Evolutionary conservation across 2,329 filamentous ascomycete species (phyloP), one percentile per base, ranked within the genome.

Genomic region (Pseudogymnoascus sp.): DNA sequence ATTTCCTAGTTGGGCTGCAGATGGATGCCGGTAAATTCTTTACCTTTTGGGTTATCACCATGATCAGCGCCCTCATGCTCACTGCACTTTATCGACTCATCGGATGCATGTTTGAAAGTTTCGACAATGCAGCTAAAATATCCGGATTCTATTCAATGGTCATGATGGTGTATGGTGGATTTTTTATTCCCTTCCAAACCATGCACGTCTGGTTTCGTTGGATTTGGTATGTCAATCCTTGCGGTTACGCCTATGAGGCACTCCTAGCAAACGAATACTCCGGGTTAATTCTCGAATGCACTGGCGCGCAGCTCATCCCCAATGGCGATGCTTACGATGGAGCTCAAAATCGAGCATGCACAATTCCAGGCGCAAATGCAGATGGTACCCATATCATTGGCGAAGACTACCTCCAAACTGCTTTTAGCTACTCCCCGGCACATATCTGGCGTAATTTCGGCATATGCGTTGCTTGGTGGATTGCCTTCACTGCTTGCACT

Each of bases 191-290:
- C 3, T 83, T 84, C 29, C 78, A 78, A 21, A 75, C 82, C 63
- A 87, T 87, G 84, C 81, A 84, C 44, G 79, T 80, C 0, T 87
- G 83, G 83, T 80, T 87, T 29, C 73, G 76, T 2, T 87, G 84
- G 84, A 70, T 87, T 2, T 85, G 79, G 63, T 86, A 83, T 81
- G 80, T 87, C 21, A 80, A 88, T 64, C 87, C 87, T 0, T 74
- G 90, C 2, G 82, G 86, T 0, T 90, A 90, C 62, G 84, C 79
- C 0, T 91, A 90, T 62, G 84, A 90, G 65, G 81, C 81, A 0
- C 71, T 92, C 0, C 77, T 90, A 68, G 77, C 84, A 0, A 91
- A 91, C 66, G 88, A 92, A 69, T 90, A 91, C 62, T 79, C 87
- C 64, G 74, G 74, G 31, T 74, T 87, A 68, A 75, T 68, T 1